Base-by-base conservation (phyloP, 2,329 filamentous ascomycete genomes). In the Acephala macrosclerotiorum region DNA sequence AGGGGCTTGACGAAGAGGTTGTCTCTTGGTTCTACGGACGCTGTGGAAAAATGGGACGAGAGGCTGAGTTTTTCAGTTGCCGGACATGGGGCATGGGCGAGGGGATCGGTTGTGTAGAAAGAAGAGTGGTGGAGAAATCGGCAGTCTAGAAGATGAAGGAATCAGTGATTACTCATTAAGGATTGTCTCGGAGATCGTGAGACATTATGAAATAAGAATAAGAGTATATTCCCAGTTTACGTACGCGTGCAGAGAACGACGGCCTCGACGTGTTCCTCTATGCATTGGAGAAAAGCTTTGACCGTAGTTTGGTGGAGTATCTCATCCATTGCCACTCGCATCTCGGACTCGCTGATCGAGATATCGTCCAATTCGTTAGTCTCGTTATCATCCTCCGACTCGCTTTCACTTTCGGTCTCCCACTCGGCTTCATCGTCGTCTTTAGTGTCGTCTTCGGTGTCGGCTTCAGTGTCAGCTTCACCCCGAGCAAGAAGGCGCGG, bases 181-280 rank as follows among this genome's bases (percentile, higher is more conserved):
- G n/a, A n/a, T n/a, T n/a, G n/a, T n/a, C n/a, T n/a, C n/a, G n/a
- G n/a, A n/a, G n/a, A n/a, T n/a, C n/a, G n/a, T n/a, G n/a, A n/a
- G n/a, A n/a, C n/a, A n/a, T n/a, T n/a, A n/a, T n/a, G n/a, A n/a
- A n/a, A n/a, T n/a, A n/a, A n/a, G n/a, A n/a, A n/a, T n/a, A n/a
- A n/a, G n/a, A n/a, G n/a, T n/a, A n/a, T n/a, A n/a, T n/a, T n/a
- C n/a, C n/a, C n/a, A n/a, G n/a, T n/a, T n/a, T n/a, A n/a, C n/a
- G n/a, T n/a, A n/a, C n/a, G 49, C 14, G 49, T 53, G 49, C 49
- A 53, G 25, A 53, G 49, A 16, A 53, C 12, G 49, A 53, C 25
- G 16, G 22, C 5, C 1, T 14, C 11, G 22, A n/a, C 5, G 18
- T 29, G 22, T 16, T 8, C 12, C 5, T 26, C 49, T 22, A 53